These are phyloP conservation scores for Haplosporangium sp. DNA, from an alignment of 371 early-diverging fungal genomes.

Conservation along the genomic window DNA sequence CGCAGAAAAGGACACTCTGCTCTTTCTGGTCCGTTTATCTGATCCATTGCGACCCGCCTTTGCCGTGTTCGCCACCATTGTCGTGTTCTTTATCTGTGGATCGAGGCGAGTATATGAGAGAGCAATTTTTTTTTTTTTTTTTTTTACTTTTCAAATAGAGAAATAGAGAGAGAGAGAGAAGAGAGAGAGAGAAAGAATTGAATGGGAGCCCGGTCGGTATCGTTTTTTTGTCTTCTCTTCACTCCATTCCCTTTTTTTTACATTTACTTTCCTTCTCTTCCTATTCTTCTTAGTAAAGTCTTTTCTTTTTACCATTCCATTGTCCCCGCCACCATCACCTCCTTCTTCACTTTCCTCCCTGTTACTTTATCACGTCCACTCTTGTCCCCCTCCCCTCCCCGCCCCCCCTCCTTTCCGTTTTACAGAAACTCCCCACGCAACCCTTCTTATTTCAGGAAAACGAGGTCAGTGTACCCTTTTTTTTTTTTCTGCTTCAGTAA, in stretches of 20 bases:
- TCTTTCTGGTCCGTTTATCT: too few species aligned
- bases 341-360: conserved; percentile 8
- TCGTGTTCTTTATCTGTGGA: background rate
- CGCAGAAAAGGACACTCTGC: too few species aligned
- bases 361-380: background rate
- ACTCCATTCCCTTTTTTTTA: background rate
- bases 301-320: background rate
- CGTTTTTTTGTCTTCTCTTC: background rate
- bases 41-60: too few species aligned
- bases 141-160: background rate
- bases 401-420: background rate
- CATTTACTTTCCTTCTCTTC: background rate
- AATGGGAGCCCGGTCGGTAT: too few species aligned
- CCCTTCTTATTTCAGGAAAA: too few species aligned
- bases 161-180: background rate
- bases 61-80: too few species aligned
- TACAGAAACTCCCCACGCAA: too few species aligned
- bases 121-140: background rate
- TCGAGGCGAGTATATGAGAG: background rate
- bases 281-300: background rate
- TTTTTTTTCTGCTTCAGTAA: too few species aligned
- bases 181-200: background rate
- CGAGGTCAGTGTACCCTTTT: background rate
- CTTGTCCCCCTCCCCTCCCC: background rate
- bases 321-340: background rate